A percentile compares a stretch with the other conserved stretches of the same genome.
These are phyloP conservation scores for Pelagophyceae sp. DNA, from an alignment of 352 stramenopile species.

Conservation along the genomic window DNA sequence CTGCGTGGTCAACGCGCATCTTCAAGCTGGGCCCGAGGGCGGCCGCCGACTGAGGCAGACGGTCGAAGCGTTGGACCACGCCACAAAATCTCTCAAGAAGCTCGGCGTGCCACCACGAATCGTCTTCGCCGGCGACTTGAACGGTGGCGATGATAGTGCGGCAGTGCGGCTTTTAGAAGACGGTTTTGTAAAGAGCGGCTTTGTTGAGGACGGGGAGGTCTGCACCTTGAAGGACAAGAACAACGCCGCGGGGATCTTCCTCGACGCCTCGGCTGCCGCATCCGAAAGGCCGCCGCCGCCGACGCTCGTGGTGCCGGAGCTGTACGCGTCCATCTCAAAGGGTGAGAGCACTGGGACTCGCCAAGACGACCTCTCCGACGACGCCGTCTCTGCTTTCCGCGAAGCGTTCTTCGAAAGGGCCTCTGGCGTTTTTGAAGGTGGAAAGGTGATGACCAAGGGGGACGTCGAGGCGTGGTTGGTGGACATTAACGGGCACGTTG, in stretches of 20 bases:
- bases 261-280: conserved; percentile 16
- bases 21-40: conserved; percentile 52
- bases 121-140: conserved; percentile 61
- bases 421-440: too few species aligned
- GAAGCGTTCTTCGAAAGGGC: too few species aligned
- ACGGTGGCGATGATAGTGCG: conserved; percentile 52
- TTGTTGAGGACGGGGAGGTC: conserved; percentile 48
- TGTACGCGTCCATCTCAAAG: conserved; percentile 49
- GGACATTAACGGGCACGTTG: too few species aligned
- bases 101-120: conserved; percentile 33
- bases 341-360: too few species aligned
- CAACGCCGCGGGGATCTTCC: conserved; percentile 26
- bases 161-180: conserved; percentile 48
- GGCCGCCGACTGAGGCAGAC: conserved; percentile 49
- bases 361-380: too few species aligned
- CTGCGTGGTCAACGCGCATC: conserved; percentile 53
- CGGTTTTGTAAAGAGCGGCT: conserved; percentile 42
- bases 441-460: too few species aligned
- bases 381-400: too few species aligned
- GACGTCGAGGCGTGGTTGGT: too few species aligned
- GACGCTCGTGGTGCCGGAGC: conserved; percentile 51
- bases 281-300: conserved; percentile 31
- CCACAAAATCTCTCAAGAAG: conserved; percentile 46
- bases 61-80: conserved; percentile 42
- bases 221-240: conserved; percentile 44